phyloP scores from a whole-genome alignment of 2,329 filamentous ascomycete genomes.

The Coniella vitis region DNA sequence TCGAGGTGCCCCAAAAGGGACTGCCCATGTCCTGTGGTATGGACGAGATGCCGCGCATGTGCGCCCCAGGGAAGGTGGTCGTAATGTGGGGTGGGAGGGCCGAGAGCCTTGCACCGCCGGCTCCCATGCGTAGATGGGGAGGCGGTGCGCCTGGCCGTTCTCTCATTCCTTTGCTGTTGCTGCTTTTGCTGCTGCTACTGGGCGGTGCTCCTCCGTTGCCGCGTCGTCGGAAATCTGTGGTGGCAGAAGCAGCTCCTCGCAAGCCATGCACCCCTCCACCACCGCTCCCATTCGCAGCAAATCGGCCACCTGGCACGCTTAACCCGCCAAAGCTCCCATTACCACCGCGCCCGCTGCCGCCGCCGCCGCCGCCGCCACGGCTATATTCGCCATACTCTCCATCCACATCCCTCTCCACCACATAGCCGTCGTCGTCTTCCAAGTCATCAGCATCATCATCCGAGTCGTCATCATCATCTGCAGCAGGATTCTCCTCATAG shows the following conservation, averaged over 20 bases:
- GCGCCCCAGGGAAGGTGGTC: conserved; percentile 18
- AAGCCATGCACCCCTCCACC: too few species aligned
- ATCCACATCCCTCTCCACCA: conserved; percentile 23
- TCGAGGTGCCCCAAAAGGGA: conserved; percentile 53
- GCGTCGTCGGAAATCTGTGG: too few species aligned
- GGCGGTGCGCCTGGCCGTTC: conserved; percentile 15
- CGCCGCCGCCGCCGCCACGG: too few species aligned
- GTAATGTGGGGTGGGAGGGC: conserved; percentile 34
- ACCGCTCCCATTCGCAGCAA: too few species aligned
- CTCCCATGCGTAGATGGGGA: background rate
- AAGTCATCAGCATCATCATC: conserved; percentile 35
- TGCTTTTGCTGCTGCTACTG: background rate
- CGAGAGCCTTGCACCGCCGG: conserved; percentile 9
- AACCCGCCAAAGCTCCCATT: too few species aligned
- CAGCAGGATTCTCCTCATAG: conserved; percentile 75
- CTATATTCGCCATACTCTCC: too few species aligned
- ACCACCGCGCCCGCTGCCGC: too few species aligned
- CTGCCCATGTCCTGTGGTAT: conserved; percentile 39
- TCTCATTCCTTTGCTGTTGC: conserved; percentile 17
- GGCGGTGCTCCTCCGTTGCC: too few species aligned
- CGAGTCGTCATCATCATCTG: conserved; percentile 46
- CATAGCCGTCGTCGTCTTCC: conserved; percentile 23
- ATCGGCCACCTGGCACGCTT: too few species aligned
- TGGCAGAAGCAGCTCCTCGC: too few species aligned
- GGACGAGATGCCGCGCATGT: conserved; percentile 13